Percentiles rank a stretch among this genome's conserved stretches.
Evolutionary conservation across 768 basidiomycete species (phyloP).

Genomic region (Termitomyces sp.): DNA sequence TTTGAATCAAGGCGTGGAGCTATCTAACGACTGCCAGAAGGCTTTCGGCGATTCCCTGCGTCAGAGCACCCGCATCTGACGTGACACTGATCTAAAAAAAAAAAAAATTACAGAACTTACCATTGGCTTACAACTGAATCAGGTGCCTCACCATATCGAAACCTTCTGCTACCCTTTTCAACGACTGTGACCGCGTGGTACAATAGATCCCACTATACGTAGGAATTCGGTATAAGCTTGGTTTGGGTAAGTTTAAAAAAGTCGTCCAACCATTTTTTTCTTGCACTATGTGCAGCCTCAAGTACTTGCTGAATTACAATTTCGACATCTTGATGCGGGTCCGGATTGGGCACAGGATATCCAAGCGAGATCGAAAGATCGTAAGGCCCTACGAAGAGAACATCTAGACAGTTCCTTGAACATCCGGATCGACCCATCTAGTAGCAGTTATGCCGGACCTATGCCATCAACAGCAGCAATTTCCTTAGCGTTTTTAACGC

Average conservation of each 20-base stretch:
- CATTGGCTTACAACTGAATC: neutral
- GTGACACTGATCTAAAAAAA: constrained; percentile 14
- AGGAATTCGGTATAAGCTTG: neutral
- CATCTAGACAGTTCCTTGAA: constrained; percentile 19
- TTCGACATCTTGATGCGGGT: constrained; percentile 62
- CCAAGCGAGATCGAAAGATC: constrained; percentile 62
- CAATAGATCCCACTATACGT: constrained; percentile 18
- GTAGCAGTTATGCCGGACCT: constrained; percentile 24
- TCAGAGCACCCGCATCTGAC: constrained; percentile 14
- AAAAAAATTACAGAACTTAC: neutral
- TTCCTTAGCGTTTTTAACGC: constrained; percentile 49
- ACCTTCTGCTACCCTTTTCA: constrained; percentile 18
- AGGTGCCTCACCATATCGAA: constrained; percentile 22
- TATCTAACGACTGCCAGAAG: constrained; percentile 8
- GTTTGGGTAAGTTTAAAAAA: neutral
- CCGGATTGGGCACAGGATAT: constrained; percentile 53
- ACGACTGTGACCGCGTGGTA: constrained; percentile 15
- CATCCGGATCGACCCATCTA: neutral
- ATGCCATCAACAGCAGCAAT: constrained; percentile 61
- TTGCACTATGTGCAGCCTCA: constrained; percentile 38
- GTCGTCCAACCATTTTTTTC: constrained; percentile 56
- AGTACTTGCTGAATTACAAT: constrained; percentile 50
- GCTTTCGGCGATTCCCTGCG: constrained; percentile 11
- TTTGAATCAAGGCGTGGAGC: neutral
- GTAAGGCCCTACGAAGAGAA: constrained; percentile 51